These are phyloP conservation scores for Plasmodium reichenowi DNA, from an alignment of 169 alveolate species.

Conservation along the genomic window DNA sequence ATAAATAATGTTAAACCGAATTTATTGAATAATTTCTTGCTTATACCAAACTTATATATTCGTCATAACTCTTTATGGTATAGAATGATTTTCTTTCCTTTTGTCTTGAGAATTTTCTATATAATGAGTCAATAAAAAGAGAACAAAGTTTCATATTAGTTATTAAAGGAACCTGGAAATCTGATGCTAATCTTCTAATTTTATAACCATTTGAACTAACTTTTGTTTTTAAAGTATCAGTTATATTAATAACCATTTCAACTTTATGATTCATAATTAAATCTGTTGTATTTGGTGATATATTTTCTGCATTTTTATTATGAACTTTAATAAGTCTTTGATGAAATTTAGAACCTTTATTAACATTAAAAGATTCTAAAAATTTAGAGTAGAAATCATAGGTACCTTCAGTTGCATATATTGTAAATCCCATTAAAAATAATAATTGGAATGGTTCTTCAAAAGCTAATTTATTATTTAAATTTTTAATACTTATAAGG, in stretches of 20 bases:
- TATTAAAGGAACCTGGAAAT: constrained; percentile 77
- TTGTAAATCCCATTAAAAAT: constrained; percentile 81
- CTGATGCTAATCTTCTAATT: constrained; percentile 84
- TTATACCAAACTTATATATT: constrained; percentile 76
- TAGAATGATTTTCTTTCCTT: constrained; percentile 81
- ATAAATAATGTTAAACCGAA: background rate
- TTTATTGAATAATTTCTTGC: background rate
- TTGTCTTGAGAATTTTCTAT: constrained; percentile 75
- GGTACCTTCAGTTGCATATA: constrained; percentile 87
- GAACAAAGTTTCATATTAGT: constrained; percentile 82
- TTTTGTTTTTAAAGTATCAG: constrained; percentile 77
- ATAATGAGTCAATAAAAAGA: constrained; percentile 82
- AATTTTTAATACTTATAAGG: constrained; percentile 79
- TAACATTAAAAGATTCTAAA: constrained; percentile 50
- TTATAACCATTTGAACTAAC: constrained; percentile 81
- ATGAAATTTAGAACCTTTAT: constrained; percentile 68
- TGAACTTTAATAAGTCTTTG: constrained; percentile 79
- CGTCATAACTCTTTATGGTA: constrained; percentile 83
- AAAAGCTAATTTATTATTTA: constrained; percentile 80
- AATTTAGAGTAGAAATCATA: constrained; percentile 74
- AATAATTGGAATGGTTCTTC: constrained; percentile 79
- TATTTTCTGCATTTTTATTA: constrained; percentile 55
- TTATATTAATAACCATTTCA: constrained; percentile 82
- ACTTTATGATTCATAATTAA: constrained; percentile 81
- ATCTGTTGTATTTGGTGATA: constrained; percentile 62